Conservation (phyloP, 306 rosid genomes). For the Begonia loranthoides region DNA sequence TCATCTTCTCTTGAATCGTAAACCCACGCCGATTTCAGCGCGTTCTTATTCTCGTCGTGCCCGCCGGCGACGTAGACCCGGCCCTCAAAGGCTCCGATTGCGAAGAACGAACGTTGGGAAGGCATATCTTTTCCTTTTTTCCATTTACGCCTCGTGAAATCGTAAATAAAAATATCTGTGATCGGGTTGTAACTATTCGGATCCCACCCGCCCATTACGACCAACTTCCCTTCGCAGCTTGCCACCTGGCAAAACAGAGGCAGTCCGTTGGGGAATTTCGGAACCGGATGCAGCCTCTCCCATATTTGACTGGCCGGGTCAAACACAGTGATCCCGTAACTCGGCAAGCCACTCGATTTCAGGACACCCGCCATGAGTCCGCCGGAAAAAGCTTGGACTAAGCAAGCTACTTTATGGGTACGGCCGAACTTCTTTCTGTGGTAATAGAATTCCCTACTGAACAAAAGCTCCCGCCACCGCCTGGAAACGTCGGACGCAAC, state of each 20-base stretch:
- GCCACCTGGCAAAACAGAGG: constrained; percentile 40
- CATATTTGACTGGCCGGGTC: constrained; percentile 24
- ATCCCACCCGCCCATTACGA: constrained; percentile 55
- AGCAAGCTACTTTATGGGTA: constrained; percentile 23
- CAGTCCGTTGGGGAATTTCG: constrained; percentile 28
- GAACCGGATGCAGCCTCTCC: constrained; percentile 31
- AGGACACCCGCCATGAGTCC: neutral
- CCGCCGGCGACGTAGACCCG: constrained; percentile 36
- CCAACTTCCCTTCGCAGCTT: constrained; percentile 36
- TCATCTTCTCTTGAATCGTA: constrained; percentile 27
- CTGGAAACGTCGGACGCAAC: constrained; percentile 32
- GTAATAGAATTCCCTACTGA: constrained; percentile 22
- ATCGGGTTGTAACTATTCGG: constrained; percentile 35
- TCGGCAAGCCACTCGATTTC: constrained; percentile 11
- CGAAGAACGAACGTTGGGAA: constrained; percentile 32
- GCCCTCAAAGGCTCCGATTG: constrained; percentile 24
- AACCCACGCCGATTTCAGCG: constrained; percentile 31
- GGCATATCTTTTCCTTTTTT: constrained; percentile 30
- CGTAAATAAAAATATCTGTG: constrained; percentile 32
- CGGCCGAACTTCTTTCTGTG: constrained; percentile 24
- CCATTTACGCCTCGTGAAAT: constrained; percentile 29
- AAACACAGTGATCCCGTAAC: constrained; percentile 26
- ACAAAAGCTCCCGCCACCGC: constrained; percentile 29
- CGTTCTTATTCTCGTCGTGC: constrained; percentile 44
- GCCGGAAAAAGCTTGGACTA: constrained; percentile 28